phyloP scores from a whole-genome alignment of 169 alveolate species.

The Plasmodium malariae region DNA sequence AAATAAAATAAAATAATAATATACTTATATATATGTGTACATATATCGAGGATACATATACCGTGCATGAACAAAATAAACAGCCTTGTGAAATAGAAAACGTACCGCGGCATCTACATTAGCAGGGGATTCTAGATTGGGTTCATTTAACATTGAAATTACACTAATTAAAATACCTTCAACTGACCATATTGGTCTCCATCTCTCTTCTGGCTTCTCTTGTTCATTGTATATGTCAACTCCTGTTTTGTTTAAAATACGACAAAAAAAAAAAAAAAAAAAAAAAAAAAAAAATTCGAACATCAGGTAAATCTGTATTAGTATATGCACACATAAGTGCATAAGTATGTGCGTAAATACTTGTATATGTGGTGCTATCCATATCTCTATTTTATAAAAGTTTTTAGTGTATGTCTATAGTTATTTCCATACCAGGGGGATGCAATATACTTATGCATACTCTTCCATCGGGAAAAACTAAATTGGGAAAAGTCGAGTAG shows the following conservation, averaged over 20 bases:
- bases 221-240: conserved; percentile 95
- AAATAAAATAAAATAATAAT: not conserved
- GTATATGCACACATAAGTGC: not conserved
- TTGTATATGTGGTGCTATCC: too few relatives aligned
- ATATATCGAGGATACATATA: too few relatives aligned
- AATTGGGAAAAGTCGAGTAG: conserved; percentile 5
- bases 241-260: conserved; percentile 3
- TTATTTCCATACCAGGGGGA: conserved; percentile 92
- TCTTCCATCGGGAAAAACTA: conserved; percentile 93
- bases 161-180: conserved; percentile 96
- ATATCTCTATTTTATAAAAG: too few relatives aligned
- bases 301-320: too few relatives aligned
- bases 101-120: conserved; percentile 95
- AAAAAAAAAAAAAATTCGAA: too few relatives aligned
- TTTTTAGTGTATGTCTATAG: not conserved
- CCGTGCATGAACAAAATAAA: too few relatives aligned
- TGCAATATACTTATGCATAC: conserved; percentile 98
- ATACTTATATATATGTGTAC: too few relatives aligned
- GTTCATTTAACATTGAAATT: conserved; percentile 97
- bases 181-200: conserved; percentile 99
- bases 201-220: conserved; percentile 97
- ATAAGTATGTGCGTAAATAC: not conserved
- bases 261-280: not conserved
- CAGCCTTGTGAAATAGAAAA: not conserved
- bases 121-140: conserved; percentile 98